Evolutionary conservation across 768 basidiomycete genomes (phyloP).

Genomic region (Agrocybe pediades): DNA sequence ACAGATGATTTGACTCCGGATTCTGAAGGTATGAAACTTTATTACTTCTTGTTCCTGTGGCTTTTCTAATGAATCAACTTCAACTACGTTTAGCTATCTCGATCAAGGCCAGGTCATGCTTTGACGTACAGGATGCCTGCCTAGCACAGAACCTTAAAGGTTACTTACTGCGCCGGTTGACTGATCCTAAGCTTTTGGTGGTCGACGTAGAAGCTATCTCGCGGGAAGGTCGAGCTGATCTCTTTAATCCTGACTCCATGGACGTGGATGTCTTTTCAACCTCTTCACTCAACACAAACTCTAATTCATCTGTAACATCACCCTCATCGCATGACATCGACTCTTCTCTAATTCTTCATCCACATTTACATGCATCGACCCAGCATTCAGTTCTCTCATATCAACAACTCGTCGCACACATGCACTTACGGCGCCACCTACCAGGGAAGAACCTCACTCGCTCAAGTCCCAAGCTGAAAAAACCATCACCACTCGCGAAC

Average conservation of each 20-base stretch:
- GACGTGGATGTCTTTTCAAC: neutral
- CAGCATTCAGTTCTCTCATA: slow-evolving; percentile 9
- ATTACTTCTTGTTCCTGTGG: neutral
- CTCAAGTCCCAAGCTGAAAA: neutral
- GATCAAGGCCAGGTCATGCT: neutral
- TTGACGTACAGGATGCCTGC: slow-evolving; percentile 17
- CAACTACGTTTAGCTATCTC: neutral
- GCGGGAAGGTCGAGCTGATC: slow-evolving; percentile 1
- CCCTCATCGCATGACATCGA: neutral
- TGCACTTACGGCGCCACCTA: slow-evolving; percentile 6
- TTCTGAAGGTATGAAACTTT: neutral
- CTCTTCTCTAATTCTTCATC: slow-evolving; percentile 3
- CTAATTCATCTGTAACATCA: neutral
- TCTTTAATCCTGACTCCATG: neutral
- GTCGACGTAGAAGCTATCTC: slow-evolving; percentile 5
- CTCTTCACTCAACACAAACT: neutral
- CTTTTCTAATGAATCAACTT: neutral
- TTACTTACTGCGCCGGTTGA: slow-evolving; percentile 6
- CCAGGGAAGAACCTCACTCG: neutral
- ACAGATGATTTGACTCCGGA: neutral
- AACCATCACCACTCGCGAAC: neutral
- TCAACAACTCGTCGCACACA: slow-evolving; percentile 14
- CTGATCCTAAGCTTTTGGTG: neutral
- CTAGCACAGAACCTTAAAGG: slow-evolving; percentile 11
- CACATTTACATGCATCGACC: slow-evolving; percentile 8